phyloP scores from a whole-genome alignment of 2,329 filamentous ascomycete species.

The Periconia sp. region DNA sequence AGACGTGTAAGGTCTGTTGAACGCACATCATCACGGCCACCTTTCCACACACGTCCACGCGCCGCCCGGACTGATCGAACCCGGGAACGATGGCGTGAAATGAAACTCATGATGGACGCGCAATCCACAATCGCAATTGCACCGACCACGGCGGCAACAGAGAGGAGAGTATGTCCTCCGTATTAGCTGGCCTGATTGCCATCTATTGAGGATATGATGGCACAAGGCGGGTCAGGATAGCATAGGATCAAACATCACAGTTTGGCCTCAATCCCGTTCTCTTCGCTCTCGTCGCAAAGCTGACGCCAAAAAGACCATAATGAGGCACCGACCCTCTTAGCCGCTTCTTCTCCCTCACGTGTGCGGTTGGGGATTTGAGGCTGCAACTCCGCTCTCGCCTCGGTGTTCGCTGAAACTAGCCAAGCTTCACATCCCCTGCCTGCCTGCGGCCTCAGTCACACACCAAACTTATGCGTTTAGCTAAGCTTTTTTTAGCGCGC shows the following conservation, averaged over 20 bases:
- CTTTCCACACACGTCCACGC: neutral
- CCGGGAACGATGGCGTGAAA: slow-evolving; percentile 10
- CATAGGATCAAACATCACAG: no score
- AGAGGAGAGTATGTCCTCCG: no score
- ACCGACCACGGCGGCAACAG: no score
- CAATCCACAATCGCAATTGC: no score
- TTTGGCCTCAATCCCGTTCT: no score
- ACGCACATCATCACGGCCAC: slow-evolving; percentile 1
- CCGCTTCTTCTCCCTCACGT: neutral
- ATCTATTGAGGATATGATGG: no score
- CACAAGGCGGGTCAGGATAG: no score
- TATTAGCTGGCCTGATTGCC: no score
- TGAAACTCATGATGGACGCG: slow-evolving; percentile 11
- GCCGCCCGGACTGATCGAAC: slow-evolving; percentile 1
- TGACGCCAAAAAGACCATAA: slow-evolving; percentile 1
- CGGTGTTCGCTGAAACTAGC: slow-evolving; percentile 37
- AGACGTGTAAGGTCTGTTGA: neutral
- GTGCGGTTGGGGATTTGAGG: slow-evolving; percentile 4
- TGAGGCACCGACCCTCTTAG: neutral
- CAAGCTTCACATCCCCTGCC: slow-evolving; percentile 33
- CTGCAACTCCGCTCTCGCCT: slow-evolving; percentile 13
- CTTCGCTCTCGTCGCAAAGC: neutral
- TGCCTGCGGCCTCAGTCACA: slow-evolving; percentile 34
- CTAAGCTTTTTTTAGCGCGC: slow-evolving; percentile 28
- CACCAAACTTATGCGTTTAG: slow-evolving; percentile 47